A percentile compares a stretch with the other conserved stretches of the same genome.
phyloP scores from a whole-genome alignment of 768 basidiomycete genomes.

The Naganishia friedmannii region DNA sequence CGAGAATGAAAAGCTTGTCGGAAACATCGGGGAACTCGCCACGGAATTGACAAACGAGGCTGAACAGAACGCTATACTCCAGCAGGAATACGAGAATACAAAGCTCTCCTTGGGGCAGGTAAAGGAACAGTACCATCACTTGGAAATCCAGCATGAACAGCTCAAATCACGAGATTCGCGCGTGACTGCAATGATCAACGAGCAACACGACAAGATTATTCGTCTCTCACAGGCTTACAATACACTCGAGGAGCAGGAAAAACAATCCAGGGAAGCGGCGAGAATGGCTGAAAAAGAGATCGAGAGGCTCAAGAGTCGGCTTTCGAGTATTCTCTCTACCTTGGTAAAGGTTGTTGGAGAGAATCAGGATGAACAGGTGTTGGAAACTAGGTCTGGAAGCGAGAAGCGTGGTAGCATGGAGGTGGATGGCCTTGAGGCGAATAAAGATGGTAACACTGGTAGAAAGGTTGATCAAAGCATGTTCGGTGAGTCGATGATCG shows the following conservation, averaged over 20 bases:
- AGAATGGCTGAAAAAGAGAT: slow-evolving; percentile 16
- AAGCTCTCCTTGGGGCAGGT: neutral
- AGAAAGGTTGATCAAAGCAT: neutral
- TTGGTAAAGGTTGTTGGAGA: slow-evolving; percentile 12
- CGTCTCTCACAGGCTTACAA: slow-evolving; percentile 16
- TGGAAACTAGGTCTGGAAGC: neutral
- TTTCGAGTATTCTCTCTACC: slow-evolving; percentile 10
- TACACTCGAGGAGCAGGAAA: neutral
- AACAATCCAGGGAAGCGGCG: neutral
- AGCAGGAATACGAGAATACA: neutral
- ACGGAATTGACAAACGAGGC: neutral
- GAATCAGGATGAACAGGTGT: slow-evolving; percentile 9
- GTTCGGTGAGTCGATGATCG: neutral
- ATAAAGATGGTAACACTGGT: neutral
- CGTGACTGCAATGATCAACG: slow-evolving; percentile 4
- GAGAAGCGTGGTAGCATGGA: neutral
- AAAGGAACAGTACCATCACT: neutral
- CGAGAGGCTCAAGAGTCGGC: slow-evolving; percentile 4
- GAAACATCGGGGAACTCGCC: neutral
- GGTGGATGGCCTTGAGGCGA: neutral
- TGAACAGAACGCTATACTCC: neutral
- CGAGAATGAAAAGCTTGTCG: slow-evolving; percentile 8
- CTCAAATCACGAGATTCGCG: slow-evolving; percentile 11
- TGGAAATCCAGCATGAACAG: slow-evolving; percentile 7
- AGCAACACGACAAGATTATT: slow-evolving; percentile 20